Conservation (phyloP, 441 rosid species). For the Brassica balearica region DNA sequence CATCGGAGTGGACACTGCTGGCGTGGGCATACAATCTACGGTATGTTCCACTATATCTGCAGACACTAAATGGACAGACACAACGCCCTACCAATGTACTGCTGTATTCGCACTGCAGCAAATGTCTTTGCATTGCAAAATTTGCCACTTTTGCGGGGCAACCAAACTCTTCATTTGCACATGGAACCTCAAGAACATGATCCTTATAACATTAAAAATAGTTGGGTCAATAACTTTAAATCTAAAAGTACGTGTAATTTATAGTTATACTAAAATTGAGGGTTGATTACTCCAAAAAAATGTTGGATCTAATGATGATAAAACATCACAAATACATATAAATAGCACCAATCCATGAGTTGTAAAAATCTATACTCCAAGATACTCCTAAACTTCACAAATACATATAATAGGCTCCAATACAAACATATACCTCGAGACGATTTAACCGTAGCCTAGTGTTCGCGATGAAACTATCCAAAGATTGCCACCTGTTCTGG, state of each 20-base stretch:
- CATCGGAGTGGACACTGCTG: too few relatives aligned
- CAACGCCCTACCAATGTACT: neutral
- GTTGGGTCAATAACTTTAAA: neutral
- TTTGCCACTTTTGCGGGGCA: neutral
- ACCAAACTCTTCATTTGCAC: neutral
- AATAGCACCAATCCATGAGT: too few relatives aligned
- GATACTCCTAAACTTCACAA: too few relatives aligned
- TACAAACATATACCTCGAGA: neutral
- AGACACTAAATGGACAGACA: neutral
- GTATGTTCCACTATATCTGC: too few relatives aligned
- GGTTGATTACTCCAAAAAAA: too few relatives aligned
- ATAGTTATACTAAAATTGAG: too few relatives aligned
- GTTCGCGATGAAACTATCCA: neutral
- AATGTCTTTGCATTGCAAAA: neutral
- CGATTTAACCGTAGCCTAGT: neutral
- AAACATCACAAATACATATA: too few relatives aligned
- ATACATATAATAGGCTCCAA: too few relatives aligned
- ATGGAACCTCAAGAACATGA: neutral
- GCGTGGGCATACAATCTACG: too few relatives aligned
- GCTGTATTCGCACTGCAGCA: neutral
- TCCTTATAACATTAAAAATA: too few relatives aligned
- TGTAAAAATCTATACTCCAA: too few relatives aligned
- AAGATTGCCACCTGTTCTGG: neutral
- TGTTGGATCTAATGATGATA: too few relatives aligned
- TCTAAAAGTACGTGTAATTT: neutral